Conservation (phyloP, 2,329 filamentous ascomycete species). For the Madurella mycetomatis region DNA sequence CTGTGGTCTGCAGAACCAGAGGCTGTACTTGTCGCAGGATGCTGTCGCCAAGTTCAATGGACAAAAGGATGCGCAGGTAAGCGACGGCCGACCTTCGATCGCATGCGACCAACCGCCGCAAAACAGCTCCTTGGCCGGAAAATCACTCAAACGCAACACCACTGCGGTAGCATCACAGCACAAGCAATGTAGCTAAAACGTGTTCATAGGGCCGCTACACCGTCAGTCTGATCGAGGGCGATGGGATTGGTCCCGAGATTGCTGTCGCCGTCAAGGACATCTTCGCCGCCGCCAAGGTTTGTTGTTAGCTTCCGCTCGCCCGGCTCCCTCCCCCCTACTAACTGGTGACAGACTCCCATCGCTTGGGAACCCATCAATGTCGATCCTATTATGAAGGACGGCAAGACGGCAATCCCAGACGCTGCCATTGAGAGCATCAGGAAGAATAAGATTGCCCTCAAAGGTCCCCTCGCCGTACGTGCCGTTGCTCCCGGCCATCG, state of each 20-base stretch:
- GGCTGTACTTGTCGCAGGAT: conserved; percentile 63
- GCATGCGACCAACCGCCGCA: conserved; percentile 8
- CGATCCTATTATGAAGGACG: conserved; percentile 86
- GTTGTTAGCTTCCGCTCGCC: conserved; percentile 34
- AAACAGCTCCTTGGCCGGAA: conserved; percentile 16
- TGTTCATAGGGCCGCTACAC: conserved; percentile 77
- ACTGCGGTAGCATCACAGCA: conserved; percentile 10
- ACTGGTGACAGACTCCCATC: conserved; percentile 65
- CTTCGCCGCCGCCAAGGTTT: conserved; percentile 88
- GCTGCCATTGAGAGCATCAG: conserved; percentile 89
- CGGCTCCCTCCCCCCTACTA: conserved; percentile 8
- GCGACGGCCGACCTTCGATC: conserved; percentile 34
- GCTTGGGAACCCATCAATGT: conserved; percentile 98
- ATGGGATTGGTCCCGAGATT: conserved; percentile 98
- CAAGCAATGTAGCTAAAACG: conserved; percentile 24
- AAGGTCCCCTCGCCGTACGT: conserved; percentile 91
- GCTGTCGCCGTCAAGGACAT: conserved; percentile 98
- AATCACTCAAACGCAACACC: conserved; percentile 21
- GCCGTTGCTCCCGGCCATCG: conserved; percentile 1
- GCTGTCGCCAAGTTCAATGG: conserved; percentile 92
- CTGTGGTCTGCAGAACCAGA: conserved; percentile 40
- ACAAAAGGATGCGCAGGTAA: conserved; percentile 80
- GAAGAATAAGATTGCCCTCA: conserved; percentile 95
- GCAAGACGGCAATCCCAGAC: conserved; percentile 91
- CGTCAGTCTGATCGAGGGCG: conserved; percentile 96